Evolutionary conservation across 2,329 filamentous ascomycete genomes (phyloP).

Genomic region (Diaporthe aspalathi): DNA sequence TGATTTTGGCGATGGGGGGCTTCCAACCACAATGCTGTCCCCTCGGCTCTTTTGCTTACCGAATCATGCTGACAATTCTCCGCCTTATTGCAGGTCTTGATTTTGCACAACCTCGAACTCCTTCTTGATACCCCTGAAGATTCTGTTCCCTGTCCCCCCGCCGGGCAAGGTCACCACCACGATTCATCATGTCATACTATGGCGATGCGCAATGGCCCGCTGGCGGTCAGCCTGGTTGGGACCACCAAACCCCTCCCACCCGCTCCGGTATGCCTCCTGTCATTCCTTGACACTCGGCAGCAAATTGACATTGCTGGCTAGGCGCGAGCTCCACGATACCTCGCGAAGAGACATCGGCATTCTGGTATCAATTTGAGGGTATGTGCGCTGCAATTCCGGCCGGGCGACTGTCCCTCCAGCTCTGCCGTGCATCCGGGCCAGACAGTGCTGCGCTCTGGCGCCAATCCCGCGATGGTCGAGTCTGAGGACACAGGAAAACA

Average conservation of each 20-base stretch:
- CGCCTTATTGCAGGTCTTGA: constrained; percentile 27
- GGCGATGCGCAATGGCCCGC: constrained; percentile 46
- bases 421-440: neutral
- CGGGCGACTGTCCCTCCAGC: neutral
- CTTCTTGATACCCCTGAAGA: constrained; percentile 26
- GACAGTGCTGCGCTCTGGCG: neutral
- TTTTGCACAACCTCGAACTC: constrained; percentile 24
- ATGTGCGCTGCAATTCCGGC: constrained; percentile 43
- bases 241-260: constrained; percentile 46
- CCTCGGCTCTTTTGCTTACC: neutral
- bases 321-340: constrained; percentile 52
- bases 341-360: constrained; percentile 49
- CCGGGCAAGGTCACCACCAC: neutral
- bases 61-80: constrained; percentile 35
- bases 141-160: constrained; percentile 3
- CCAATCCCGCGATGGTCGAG: neutral
- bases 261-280: constrained; percentile 44
- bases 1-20: neutral
- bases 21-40: neutral
- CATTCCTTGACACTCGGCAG: neutral
- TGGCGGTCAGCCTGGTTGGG: constrained; percentile 44
- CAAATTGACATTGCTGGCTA: constrained; percentile 38
- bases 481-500: neutral
- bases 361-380: constrained; percentile 52
- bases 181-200: constrained; percentile 46